Percentiles rank a stretch among this genome's conserved stretches.
Evolutionary conservation across 768 basidiomycete genomes (phyloP).

Genomic region (Rhodotorula paludigena): DNA sequence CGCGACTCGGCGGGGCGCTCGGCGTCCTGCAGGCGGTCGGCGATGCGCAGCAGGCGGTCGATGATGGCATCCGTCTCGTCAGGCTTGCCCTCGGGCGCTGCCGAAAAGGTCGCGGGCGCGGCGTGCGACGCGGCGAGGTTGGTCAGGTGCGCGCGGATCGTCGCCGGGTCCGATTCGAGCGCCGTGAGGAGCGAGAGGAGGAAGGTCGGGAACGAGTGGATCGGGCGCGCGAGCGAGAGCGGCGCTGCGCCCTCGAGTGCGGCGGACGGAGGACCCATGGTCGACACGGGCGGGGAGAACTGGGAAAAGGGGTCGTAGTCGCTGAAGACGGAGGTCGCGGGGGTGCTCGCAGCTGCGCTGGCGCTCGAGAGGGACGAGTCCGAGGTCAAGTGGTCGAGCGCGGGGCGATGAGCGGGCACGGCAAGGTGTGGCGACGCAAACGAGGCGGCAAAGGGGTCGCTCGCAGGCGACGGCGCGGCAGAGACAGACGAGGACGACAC

Average conservation of each 20-base stretch:
- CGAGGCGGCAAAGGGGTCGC: conserved; percentile 12
- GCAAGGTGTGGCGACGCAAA: background rate
- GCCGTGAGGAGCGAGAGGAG: conserved; percentile 39
- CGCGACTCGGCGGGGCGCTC: too few species aligned
- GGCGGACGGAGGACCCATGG: background rate
- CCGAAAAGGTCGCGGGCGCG: conserved; percentile 23
- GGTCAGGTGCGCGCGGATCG: conserved; percentile 37
- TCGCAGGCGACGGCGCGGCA: too few species aligned
- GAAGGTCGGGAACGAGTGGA: conserved; percentile 38
- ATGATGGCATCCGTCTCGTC: conserved; percentile 41
- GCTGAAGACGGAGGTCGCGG: conserved; percentile 7
- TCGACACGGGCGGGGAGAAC: background rate
- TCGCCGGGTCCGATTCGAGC: conserved; percentile 45
- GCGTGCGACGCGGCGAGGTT: conserved; percentile 31
- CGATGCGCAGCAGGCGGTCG: conserved; percentile 33
- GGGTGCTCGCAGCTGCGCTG: background rate
- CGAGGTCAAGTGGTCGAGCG: background rate
- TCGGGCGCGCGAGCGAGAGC: background rate
- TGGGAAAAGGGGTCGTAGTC: too few species aligned
- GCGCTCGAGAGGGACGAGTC: conserved; percentile 4
- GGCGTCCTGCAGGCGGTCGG: conserved; percentile 23
- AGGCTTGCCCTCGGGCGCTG: conserved; percentile 14
- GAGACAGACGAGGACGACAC: background rate
- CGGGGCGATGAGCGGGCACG: background rate
- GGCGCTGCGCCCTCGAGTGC: background rate